A percentile compares a stretch with the other conserved stretches of the same genome.
Conservation (phyloP, 2,329 filamentous ascomycete genomes). For the Botrytis sinoallii region DNA sequence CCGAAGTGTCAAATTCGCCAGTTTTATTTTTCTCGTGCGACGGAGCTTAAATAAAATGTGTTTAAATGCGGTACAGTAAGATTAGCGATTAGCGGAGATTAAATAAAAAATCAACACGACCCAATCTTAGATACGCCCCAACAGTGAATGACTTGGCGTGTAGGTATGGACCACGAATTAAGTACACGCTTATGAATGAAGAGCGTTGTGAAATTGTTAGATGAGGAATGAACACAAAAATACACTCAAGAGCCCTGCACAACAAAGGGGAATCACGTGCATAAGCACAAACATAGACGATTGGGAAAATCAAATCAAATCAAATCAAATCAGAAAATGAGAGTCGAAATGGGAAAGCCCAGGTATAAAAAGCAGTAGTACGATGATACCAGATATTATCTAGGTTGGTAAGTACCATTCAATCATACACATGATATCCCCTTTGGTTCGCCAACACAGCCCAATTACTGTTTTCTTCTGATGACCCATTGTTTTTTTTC, state of each 20-base stretch:
- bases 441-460: background rate
- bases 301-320: background rate
- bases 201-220: background rate
- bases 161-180: background rate
- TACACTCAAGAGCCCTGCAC: background rate
- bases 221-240: slow-evolving; percentile 1
- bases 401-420: background rate
- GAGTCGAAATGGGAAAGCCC: background rate
- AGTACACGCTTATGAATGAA: background rate
- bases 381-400: background rate
- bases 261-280: background rate
- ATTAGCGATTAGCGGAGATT: slow-evolving; percentile 8
- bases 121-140: slow-evolving; percentile 5
- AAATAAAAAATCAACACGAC: background rate
- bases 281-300: background rate
- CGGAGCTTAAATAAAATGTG: background rate
- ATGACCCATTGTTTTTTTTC: background rate
- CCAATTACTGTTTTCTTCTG: background rate
- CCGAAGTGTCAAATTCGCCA: background rate
- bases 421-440: background rate
- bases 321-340: background rate
- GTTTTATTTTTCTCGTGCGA: background rate
- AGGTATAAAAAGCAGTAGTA: background rate
- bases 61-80: slow-evolving; percentile 1
- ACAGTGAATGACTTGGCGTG: slow-evolving; percentile 2